Base-by-base conservation (phyloP, 768 basidiomycete genomes). In the Daedaleopsis sinensis region DNA sequence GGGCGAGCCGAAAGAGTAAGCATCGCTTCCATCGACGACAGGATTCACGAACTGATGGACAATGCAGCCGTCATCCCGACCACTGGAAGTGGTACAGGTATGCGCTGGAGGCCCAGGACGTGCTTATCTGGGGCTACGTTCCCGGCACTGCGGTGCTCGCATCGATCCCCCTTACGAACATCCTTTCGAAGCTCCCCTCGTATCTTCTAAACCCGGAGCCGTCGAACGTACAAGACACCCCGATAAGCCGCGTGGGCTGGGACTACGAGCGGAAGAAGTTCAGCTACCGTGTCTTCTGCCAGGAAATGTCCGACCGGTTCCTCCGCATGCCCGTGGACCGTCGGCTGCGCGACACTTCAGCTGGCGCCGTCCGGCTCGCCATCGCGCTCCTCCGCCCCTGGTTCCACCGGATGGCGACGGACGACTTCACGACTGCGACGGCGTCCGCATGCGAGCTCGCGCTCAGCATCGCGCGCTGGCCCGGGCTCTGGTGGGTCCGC, bases 81-180 rank as follows among this genome's bases (percentile, higher is more conserved):
- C 84, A 90, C 70, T 87, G 85, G 86, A 89, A 86, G 72, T 92
- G 90, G 90, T 84, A 87, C 61, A 84, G 84, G 59, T 89, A 85
- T 68, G 87, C 88, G 11, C 77, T 86, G 60, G 90, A 92, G 69
- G 86, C 91, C 11, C 91, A 92, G 69, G 83, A 85, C 60, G 89
- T 90, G 37, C 85, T 92, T 58, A 81, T 91, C 42, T 79, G 88
- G 68, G 88, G 87, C 35, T 83, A 81, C 66, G 83, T 93, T 61
- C 88, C 91, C 37, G 77, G 80, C 21, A 76, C 79, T 21, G 88
- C 89, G 10, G 83, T 93, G 58, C 77, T 89, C 19, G 77, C 88
- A 18, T 91, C 91, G 16, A 76, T 93, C 23, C 89, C 90, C 1
- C 81, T 93, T 52, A 76, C 84, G 43, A 79, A 81, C 19, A 72